Conservation (phyloP, 2,329 filamentous ascomycete genomes). For the Penicillium sp. region DNA sequence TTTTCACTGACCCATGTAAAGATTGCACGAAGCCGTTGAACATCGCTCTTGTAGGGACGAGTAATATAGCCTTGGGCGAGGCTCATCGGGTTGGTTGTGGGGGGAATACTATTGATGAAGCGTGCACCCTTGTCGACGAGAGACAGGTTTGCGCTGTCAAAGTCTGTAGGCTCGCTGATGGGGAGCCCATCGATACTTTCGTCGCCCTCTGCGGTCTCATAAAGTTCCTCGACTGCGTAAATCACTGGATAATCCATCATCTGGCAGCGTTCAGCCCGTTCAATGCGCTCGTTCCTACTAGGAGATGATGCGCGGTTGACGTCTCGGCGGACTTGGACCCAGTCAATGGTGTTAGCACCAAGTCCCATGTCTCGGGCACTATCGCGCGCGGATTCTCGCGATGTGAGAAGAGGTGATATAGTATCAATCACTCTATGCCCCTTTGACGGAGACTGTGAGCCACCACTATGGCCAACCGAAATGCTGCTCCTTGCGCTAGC, state of each 20-base stretch:
- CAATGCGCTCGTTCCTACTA: conserved; percentile 78
- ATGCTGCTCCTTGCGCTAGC: conserved; percentile 85
- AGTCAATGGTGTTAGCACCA: conserved; percentile 60
- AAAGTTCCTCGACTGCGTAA: conserved; percentile 82
- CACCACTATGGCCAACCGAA: conserved; percentile 54
- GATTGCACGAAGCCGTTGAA: conserved; percentile 86
- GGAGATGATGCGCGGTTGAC: conserved; percentile 93
- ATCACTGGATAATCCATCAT: conserved; percentile 90
- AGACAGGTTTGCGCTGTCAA: conserved; percentile 69
- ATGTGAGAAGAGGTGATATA: conserved; percentile 37
- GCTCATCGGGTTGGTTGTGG: conserved; percentile 72
- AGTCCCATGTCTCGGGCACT: conserved; percentile 67
- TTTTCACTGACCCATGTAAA: conserved; percentile 98
- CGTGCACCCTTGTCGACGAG: conserved; percentile 94
- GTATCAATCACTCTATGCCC: conserved; percentile 42
- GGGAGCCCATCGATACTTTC: conserved; percentile 81
- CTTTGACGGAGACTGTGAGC: conserved; percentile 47
- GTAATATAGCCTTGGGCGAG: conserved; percentile 90
- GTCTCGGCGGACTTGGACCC: conserved; percentile 95
- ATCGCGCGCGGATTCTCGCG: conserved; percentile 39
- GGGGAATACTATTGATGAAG: conserved; percentile 77
- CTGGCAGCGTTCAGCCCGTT: conserved; percentile 81
- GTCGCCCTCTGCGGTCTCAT: conserved; percentile 79
- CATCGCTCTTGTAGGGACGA: conserved; percentile 86
- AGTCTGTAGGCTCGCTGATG: conserved; percentile 76